phyloP scores from a whole-genome alignment of 73 alveolate species.

The Loxodes magnus region DNA sequence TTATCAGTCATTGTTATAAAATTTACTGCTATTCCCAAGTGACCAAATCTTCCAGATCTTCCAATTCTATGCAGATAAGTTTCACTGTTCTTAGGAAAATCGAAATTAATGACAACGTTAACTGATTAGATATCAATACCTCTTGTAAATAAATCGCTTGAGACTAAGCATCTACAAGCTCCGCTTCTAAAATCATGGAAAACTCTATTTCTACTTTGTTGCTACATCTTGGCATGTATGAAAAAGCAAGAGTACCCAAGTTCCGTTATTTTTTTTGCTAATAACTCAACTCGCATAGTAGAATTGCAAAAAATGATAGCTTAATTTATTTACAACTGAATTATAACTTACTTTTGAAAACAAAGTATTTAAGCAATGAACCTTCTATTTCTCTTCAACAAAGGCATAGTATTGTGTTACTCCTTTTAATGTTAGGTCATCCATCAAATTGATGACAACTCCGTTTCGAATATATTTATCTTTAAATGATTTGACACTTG shows the following conservation, averaged over 20 bases:
- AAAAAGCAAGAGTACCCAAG: constrained; percentile 76
- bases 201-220: constrained; percentile 76
- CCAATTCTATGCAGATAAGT: constrained; percentile 94
- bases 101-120: constrained; percentile 89
- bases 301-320: constrained; percentile 89
- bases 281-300: constrained; percentile 88
- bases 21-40: constrained; percentile 68
- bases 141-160: constrained; percentile 94
- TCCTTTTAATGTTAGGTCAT: constrained; percentile 86
- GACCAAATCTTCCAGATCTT: constrained; percentile 94
- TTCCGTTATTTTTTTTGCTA: too few relatives aligned
- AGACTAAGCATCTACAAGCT: too few relatives aligned
- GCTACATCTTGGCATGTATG: too few relatives aligned
- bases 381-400: constrained; percentile 88
- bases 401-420: constrained; percentile 88
- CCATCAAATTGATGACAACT: constrained; percentile 67
- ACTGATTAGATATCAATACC: constrained; percentile 91
- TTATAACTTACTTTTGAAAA: constrained; percentile 78
- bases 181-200: constrained; percentile 88
- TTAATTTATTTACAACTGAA: too few relatives aligned
- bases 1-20: too few relatives aligned
- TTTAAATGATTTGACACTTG: constrained; percentile 62
- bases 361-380: too few relatives aligned
- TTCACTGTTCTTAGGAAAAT: constrained; percentile 89
- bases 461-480: constrained; percentile 67